Base-by-base conservation (phyloP, 352 stramenopile genomes). In the Globisporangium yorkense region DNA sequence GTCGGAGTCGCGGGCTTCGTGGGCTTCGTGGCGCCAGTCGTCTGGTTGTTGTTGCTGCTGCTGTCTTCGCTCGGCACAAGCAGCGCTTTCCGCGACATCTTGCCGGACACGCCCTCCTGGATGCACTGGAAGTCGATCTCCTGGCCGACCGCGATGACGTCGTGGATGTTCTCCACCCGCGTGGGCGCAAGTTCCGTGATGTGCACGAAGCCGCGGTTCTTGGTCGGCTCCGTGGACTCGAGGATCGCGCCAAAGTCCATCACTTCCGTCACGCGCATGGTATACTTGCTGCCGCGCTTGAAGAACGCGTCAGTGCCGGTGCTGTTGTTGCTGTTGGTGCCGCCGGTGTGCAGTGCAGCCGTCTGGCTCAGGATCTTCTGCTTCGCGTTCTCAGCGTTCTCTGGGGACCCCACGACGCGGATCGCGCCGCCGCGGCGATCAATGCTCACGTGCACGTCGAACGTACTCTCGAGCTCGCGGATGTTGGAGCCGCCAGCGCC, bases 221-320 rank as follows among this genome's bases (percentile, higher is more conserved):
- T 71, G 39, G 91, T 62, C 31, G 90, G 77, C 49, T 66, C 61
- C 20, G 68, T 84, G 24, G 79, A 74, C 62, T 92, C 79, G 47
- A 99, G 80, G 51, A 98, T 85, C 20, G 89, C 91, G 33, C 96
- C 96, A 70, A 98, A 99, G 67, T 99, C 96, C 70, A 98, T 92
- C 10, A 98, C 63, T 54, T 98, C 87, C 27, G 83, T 87, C 53
- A 99, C 90, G 20, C 81, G 92, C 57, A 96, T 97, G 57, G 86
- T 85, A 70, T 98, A 96, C 45, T 87, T 81, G 35, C 90, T 77
- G 21, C 94, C 95, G 56, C 88, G 81, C 71, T 89, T 79, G 63
- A 98, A 96, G 65, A 81, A 93, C 54, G 65, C 58, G 9, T 71
- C 65, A 3, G 55, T 58, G 16, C 59, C 21, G 16, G 39, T 29